Evolutionary conservation across 2,329 filamentous ascomycete genomes (phyloP).

Genomic region (Meredithiella fracta): DNA sequence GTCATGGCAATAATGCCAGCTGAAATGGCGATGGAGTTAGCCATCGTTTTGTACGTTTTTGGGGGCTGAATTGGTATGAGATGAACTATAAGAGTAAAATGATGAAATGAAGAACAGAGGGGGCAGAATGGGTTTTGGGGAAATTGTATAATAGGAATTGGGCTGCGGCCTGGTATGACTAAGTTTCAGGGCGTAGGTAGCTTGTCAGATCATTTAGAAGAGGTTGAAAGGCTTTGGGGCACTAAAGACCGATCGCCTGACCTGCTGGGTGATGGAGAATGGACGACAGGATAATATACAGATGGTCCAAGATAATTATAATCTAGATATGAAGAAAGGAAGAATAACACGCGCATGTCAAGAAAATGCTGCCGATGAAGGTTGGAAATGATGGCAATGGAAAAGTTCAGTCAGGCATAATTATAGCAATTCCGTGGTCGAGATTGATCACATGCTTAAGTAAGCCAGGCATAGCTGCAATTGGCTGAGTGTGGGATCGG

Average conservation of each 20-base stretch:
- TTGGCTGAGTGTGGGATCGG: too few species aligned
- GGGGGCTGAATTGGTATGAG: background rate
- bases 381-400: too few species aligned
- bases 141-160: background rate
- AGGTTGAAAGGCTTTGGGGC: background rate
- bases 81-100: background rate
- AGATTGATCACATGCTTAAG: too few species aligned
- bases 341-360: too few species aligned
- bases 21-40: conserved; percentile 39
- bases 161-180: background rate
- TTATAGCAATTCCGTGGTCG: too few species aligned
- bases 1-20: conserved; percentile 42
- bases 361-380: too few species aligned
- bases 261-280: background rate
- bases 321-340: too few species aligned
- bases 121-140: background rate
- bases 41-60: background rate
- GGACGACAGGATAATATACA: background rate
- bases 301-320: too few species aligned
- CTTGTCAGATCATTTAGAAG: background rate
- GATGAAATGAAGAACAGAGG: background rate
- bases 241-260: background rate
- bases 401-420: too few species aligned
- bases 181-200: background rate
- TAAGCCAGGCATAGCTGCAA: too few species aligned